Conservation (phyloP, 495 filamentous ascomycete species). For the Trichoderma reesei region DNA sequence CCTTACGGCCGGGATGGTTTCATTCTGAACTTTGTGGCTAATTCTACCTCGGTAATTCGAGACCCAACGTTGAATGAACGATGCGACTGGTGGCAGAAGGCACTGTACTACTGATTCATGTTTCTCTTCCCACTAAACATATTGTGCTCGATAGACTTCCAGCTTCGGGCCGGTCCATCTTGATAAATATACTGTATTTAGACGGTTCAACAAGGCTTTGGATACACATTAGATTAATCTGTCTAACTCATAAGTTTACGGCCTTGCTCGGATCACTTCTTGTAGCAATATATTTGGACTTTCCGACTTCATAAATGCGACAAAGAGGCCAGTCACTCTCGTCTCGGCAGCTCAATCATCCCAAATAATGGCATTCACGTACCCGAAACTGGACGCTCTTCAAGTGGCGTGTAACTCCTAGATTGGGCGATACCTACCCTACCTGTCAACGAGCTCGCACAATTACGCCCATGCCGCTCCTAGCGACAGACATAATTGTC, state of each 20-base stretch:
- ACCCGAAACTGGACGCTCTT: background rate
- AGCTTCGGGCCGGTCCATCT: too few relatives aligned
- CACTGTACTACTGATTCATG: background rate
- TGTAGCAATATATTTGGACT: background rate
- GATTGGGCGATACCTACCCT: background rate
- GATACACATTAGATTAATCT: too few relatives aligned
- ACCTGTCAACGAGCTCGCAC: background rate
- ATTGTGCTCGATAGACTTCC: too few relatives aligned
- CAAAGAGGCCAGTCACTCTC: background rate
- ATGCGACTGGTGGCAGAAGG: conserved; percentile 1
- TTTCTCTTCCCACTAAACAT: too few relatives aligned
- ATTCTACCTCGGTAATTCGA: background rate
- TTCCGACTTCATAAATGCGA: background rate
- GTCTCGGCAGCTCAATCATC: background rate
- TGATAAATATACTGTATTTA: too few relatives aligned
- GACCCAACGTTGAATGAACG: background rate
- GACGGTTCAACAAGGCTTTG: too few relatives aligned
- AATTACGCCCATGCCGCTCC: background rate
- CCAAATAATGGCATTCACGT: background rate
- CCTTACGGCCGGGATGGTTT: background rate
- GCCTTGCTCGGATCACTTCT: background rate
- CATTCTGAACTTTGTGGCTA: background rate
- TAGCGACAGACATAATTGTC: background rate
- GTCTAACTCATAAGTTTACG: too few relatives aligned
- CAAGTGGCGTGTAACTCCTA: background rate